These are phyloP conservation scores for Colletotrichum sp. DNA, from an alignment of 2,329 filamentous ascomycete genomes.

Conservation along the genomic window DNA sequence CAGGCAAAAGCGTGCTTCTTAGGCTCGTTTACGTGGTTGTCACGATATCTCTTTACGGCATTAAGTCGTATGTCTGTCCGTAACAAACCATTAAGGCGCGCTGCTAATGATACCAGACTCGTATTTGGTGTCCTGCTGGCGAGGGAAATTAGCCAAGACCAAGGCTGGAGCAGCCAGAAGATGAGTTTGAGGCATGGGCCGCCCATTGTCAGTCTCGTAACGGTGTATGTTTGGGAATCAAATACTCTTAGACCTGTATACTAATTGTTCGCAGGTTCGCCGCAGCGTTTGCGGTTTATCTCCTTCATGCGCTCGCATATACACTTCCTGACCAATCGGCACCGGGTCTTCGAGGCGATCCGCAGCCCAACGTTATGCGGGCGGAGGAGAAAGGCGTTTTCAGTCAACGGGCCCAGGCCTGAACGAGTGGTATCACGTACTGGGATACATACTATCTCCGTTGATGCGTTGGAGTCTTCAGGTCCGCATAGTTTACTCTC, in stretches of 20 bases:
- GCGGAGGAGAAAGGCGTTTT: background rate
- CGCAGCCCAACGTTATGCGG: background rate
- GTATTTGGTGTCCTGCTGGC: background rate
- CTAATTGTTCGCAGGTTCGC: background rate
- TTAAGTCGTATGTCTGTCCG: background rate
- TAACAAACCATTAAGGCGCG: background rate
- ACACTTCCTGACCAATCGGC: background rate
- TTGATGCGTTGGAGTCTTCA: background rate
- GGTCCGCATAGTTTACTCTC: background rate
- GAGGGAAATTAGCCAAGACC: background rate
- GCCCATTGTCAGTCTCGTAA: background rate
- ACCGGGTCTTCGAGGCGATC: background rate
- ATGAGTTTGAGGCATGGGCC: background rate
- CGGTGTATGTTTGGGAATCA: background rate
- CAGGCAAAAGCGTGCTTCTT: background rate
- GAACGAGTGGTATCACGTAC: background rate
- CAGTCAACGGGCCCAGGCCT: background rate
- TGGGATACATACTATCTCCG: background rate
- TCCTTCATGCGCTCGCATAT: background rate
- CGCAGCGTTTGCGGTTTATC: background rate
- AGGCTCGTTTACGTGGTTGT: background rate
- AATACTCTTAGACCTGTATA: background rate
- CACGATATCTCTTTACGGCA: background rate
- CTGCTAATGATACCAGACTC: background rate
- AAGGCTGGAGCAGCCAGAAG: background rate